Evolutionary conservation across 768 basidiomycete species (phyloP), one percentile per base, ranked within the genome.

Genomic region (Strobilomyces dryophilus): DNA sequence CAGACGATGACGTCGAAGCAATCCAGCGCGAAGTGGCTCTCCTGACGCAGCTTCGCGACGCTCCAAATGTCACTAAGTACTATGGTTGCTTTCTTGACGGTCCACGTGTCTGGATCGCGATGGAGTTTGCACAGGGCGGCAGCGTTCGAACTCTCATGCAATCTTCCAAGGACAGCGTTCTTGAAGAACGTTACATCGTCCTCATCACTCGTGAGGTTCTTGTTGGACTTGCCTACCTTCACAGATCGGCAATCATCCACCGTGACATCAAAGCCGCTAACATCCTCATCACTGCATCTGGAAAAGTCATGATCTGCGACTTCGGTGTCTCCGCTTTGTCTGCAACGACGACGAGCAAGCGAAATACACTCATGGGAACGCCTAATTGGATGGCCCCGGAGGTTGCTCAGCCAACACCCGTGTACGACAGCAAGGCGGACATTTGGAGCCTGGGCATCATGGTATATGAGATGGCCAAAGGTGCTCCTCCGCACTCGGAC

Each of bases 371-470:
- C 64, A 92, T 95, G 56, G 97, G 97, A 2, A 98, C 97, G 2
- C 95, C 95, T 0, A 92, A 97, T 67, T 98, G 95, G 95, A 99
- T 99, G 97, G 97, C 97, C 0, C 97, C 97, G 0, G 97, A 99
- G 70, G 93, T 98, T 4, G 91, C 95, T 15, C 89, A 92, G 58
- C 79, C 80, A 10, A 85, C 89, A 11, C 83, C 92, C n/a, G 79
- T 85, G 40, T 98, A 99, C 70, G 95, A 99, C 65, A 89, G 90
- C 48, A 98, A 97, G 68, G 97, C 95, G 3, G 97, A 99, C 64
- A 92, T 99, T 40, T 98, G 97, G 97, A 94, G 92, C 64, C 73
- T 99, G 52, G 97, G 97, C 6, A 95, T 99, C 66, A 88, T 95
- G 72, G 79, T 95, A 18, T 94, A 92, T 62, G 97, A 99, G 69